A percentile compares a stretch with the other conserved stretches of the same genome.
phyloP scores from a whole-genome alignment of 73 alveolate genomes.

The Paramecium tetraurelia region DNA sequence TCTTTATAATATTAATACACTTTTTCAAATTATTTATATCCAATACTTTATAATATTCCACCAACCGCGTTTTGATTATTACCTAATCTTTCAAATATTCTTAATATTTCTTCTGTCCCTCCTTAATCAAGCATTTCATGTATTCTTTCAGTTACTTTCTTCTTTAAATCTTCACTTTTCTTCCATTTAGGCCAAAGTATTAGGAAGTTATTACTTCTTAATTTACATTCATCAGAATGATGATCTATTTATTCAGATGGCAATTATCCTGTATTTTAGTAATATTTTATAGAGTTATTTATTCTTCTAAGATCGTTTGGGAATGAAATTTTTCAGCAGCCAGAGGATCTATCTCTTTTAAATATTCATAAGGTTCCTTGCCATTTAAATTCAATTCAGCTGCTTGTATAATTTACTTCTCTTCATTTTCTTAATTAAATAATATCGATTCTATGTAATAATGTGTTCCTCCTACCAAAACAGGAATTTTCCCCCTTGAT shows the following conservation, averaged over 20 bases:
- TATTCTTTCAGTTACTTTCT: constrained; percentile 67
- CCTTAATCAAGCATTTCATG: constrained; percentile 75
- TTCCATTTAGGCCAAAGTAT: constrained; percentile 74
- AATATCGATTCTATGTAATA: constrained; percentile 78
- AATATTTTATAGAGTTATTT: constrained; percentile 63
- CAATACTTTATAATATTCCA: constrained; percentile 82
- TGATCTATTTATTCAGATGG: constrained; percentile 48
- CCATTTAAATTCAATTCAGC: constrained; percentile 43
- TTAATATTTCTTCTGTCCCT: constrained; percentile 68
- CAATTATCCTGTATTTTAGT: constrained; percentile 36
- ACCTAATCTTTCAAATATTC: constrained; percentile 34
- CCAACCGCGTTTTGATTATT: constrained; percentile 38
- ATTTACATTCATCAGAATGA: constrained; percentile 26
- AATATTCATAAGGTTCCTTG: constrained; percentile 30
- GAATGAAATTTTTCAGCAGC: constrained; percentile 62
- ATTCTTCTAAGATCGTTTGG: constrained; percentile 76
- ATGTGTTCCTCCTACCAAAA: constrained; percentile 83
- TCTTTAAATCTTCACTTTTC: constrained; percentile 57
- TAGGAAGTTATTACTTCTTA: constrained; percentile 67
- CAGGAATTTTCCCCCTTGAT: constrained; percentile 52
- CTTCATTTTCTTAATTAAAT: constrained; percentile 59
- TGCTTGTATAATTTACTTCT: background rate
- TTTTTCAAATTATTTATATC: constrained; percentile 80
- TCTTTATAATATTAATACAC: constrained; percentile 46
- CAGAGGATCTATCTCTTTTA: constrained; percentile 67